These are phyloP conservation scores for Pichia terricola DNA, from an alignment of 1,139 yeast genomes.

Conservation along the genomic window DNA sequence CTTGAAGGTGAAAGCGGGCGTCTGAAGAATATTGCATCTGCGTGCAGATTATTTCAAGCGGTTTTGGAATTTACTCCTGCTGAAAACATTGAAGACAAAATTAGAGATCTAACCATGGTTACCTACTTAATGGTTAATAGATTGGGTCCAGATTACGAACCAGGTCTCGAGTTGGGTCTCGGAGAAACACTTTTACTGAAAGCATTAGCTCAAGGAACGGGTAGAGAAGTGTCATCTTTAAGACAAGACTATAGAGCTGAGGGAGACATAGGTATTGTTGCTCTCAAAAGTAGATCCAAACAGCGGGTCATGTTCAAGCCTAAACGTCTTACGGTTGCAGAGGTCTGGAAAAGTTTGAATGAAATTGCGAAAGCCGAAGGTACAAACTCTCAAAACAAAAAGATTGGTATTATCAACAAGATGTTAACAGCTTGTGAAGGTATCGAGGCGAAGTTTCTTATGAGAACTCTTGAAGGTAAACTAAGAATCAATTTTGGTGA, in stretches of 20 bases:
- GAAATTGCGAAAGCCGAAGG: slow-evolving; percentile 77
- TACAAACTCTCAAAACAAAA: slow-evolving; percentile 70
- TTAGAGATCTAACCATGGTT: slow-evolving; percentile 52
- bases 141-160: slow-evolving; percentile 89
- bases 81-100: slow-evolving; percentile 23
- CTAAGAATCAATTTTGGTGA: slow-evolving; percentile 91
- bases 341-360: slow-evolving; percentile 65
- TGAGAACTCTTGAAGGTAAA: slow-evolving; percentile 87
- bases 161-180: slow-evolving; percentile 78
- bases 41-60: slow-evolving; percentile 60
- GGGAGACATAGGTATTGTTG: slow-evolving; percentile 90
- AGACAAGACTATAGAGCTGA: slow-evolving; percentile 64
- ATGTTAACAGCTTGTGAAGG: slow-evolving; percentile 82
- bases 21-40: slow-evolving; percentile 64
- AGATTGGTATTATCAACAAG: slow-evolving; percentile 68
- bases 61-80: slow-evolving; percentile 36
- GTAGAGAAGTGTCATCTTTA: slow-evolving; percentile 62
- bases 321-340: slow-evolving; percentile 59
- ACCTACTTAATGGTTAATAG: slow-evolving; percentile 81
- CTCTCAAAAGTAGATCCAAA: slow-evolving; percentile 69
- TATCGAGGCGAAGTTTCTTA: slow-evolving; percentile 83
- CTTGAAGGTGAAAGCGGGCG: slow-evolving; percentile 76
- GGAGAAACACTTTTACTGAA: slow-evolving; percentile 85
- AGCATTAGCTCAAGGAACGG: slow-evolving; percentile 86
- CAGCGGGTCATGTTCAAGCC: slow-evolving; percentile 95